phyloP scores from a whole-genome alignment of 2,329 filamentous ascomycete species.

The Verticillium nonalfalfae region DNA sequence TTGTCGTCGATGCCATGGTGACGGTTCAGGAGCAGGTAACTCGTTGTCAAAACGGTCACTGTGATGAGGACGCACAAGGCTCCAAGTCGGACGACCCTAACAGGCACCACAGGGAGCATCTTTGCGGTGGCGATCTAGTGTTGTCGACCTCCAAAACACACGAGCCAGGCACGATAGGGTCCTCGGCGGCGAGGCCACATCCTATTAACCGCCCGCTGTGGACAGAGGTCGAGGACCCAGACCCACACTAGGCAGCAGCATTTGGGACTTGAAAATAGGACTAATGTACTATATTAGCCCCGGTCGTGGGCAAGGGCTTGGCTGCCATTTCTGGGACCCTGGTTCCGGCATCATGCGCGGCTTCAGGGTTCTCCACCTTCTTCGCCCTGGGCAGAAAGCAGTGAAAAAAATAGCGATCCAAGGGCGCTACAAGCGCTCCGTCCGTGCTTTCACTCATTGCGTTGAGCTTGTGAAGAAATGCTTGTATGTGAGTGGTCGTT shows the following conservation, averaged over 20 bases:
- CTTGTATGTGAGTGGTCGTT: too few species aligned
- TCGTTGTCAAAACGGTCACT: slow-evolving; percentile 1
- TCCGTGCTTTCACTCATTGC: too few species aligned
- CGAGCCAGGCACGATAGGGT: background rate
- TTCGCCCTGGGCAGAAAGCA: too few species aligned
- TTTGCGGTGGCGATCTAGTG: too few species aligned
- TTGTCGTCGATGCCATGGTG: background rate
- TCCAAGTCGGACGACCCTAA: background rate
- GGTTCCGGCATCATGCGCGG: background rate
- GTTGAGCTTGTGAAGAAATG: too few species aligned
- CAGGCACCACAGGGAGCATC: background rate
- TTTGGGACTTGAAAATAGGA: background rate
- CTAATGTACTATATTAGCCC: background rate
- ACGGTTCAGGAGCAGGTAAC: background rate
- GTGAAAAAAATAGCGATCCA: too few species aligned
- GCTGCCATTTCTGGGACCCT: background rate
- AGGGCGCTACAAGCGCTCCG: too few species aligned
- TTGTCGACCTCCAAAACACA: background rate
- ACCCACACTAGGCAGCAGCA: background rate
- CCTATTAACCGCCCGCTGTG: background rate
- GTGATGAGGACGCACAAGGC: background rate
- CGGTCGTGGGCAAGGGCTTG: background rate
- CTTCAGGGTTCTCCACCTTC: too few species aligned
- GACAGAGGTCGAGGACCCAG: background rate
- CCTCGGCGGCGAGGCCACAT: background rate